Base-by-base conservation (phyloP, 805 yeast species). In the Kregervanrija pseudodelftensis region DNA sequence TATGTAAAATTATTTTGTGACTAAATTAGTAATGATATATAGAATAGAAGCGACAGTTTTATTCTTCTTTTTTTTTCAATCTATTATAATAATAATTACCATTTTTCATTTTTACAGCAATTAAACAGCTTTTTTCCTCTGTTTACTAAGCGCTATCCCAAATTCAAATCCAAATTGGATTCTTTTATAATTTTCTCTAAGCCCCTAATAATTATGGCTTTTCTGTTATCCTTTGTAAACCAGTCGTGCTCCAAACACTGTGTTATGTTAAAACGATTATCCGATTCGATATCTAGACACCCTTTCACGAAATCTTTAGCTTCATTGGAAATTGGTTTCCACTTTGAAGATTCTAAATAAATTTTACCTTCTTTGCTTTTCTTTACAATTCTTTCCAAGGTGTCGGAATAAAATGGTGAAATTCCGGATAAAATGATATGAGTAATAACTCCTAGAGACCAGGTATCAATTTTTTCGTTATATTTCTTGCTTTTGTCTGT, bases 371-470 rank as follows among this genome's bases (percentile, higher is more conserved):
- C 42, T 44, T 60, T 64, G 0, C 74, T 76, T 43, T 68, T 69
- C 33, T 58, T 54, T n/a, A 73, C 65, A 12, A 61, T 57, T 32
- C 65, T 70, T 14, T 70, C 63, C 2, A 76, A 73, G 41, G 70
- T 45, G 2, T 67, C 73, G 11, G 59, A 48, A 51, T 73, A 77
- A 52, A 81, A 81, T 5, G 87, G 86, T 0, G 86, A 80, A 2
- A 78, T 67, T 0, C 85, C 86, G 36, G 80, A 77, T 12, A 80
- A 59, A 59, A 82, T 60, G 11, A 81, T 77, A 59, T 79, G 79
- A 4, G 72, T 54, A 12, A 81, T 72, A 0, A 82, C 73, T 0
- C 88, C 88, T 4, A 82, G 53, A 1, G 88, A 81, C 89, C 88
- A 82, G 34, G 79, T 58, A 58, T 82, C 88, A 55, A 85, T 80